These are phyloP conservation scores for Nyssa sinensis DNA, from an alignment of 148 eudicot genomes.

Conservation along the genomic window DNA sequence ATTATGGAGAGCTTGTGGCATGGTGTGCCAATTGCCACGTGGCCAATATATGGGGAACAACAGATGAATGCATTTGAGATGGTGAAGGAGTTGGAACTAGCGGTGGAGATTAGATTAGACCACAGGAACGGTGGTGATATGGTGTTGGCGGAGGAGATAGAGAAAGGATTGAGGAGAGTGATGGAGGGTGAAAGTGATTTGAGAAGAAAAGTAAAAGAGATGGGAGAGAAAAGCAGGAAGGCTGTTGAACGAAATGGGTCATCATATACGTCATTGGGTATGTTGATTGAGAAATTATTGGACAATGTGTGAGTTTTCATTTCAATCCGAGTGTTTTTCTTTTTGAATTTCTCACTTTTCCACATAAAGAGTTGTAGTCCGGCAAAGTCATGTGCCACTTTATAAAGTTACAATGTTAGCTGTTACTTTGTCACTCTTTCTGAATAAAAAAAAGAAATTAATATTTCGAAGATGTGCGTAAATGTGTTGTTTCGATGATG, in stretches of 20 bases:
- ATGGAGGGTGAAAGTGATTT: slow-evolving; percentile 20
- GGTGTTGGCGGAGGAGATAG: slow-evolving; percentile 16
- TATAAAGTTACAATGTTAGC: too few species aligned
- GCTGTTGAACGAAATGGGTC: slow-evolving; percentile 32
- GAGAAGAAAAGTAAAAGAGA: slow-evolving; percentile 16
- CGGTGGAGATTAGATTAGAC: slow-evolving; percentile 45
- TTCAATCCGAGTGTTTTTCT: too few species aligned
- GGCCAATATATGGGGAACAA: slow-evolving; percentile 50
- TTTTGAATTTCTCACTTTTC: too few species aligned
- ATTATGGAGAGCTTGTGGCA: slow-evolving; percentile 42
- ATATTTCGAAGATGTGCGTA: too few species aligned
- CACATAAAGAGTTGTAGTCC: too few species aligned
- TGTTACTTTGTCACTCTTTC: too few species aligned
- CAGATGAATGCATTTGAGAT: slow-evolving; percentile 46
- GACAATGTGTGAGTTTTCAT: too few species aligned
- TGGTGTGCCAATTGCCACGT: slow-evolving; percentile 45
- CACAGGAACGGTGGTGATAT: slow-evolving; percentile 15
- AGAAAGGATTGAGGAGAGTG: slow-evolving; percentile 19
- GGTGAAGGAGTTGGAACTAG: slow-evolving; percentile 35
- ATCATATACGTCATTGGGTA: slow-evolving; percentile 16
- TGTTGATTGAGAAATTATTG: background rate
- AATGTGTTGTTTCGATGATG: too few species aligned
- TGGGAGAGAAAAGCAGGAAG: slow-evolving; percentile 25
- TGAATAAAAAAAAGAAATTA: too few species aligned
- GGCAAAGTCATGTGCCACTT: too few species aligned